Evolutionary conservation across 2,329 filamentous ascomycete genomes (phyloP).

Genomic region (Atkinsonella hypoxylon): DNA sequence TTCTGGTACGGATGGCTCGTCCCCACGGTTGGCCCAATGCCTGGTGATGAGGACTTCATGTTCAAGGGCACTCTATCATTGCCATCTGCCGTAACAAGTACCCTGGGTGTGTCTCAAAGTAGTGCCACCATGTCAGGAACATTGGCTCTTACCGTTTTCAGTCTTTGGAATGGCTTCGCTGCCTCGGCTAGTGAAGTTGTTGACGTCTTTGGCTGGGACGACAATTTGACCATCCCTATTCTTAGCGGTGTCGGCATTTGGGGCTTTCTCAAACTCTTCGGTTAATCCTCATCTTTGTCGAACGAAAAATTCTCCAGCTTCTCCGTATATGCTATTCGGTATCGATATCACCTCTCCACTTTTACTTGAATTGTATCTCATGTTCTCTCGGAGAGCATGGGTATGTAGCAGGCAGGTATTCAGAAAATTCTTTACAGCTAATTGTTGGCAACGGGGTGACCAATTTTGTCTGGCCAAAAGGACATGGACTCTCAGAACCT

Average conservation of each 20-base stretch:
- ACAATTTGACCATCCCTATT: constrained; percentile 93
- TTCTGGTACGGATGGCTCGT: constrained; percentile 84
- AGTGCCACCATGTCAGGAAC: constrained; percentile 55
- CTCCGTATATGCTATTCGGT: neutral
- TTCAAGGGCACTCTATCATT: constrained; percentile 69
- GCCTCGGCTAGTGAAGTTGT: constrained; percentile 83
- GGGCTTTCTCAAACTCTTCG: constrained; percentile 83
- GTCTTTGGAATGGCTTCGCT: constrained; percentile 76
- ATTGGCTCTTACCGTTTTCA: constrained; percentile 67
- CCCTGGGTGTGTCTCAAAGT: constrained; percentile 47
- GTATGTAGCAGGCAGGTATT: constrained; percentile 2
- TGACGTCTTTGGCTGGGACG: constrained; percentile 88
- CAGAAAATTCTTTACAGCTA: neutral
- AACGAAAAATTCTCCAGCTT: neutral
- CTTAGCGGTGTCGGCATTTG: constrained; percentile 81
- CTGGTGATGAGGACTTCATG: constrained; percentile 60
- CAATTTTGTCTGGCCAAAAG: neutral
- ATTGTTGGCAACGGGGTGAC: too few relatives aligned
- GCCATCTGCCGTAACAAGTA: constrained; percentile 44
- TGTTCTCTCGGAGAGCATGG: neutral
- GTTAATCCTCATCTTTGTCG: constrained; percentile 22
- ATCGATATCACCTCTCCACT: neutral
- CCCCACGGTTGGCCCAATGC: constrained; percentile 53
- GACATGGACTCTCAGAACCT: neutral
- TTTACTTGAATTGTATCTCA: neutral